phyloP scores from a whole-genome alignment of 2,329 filamentous ascomycete species.

The Zymoseptoria passerinii region DNA sequence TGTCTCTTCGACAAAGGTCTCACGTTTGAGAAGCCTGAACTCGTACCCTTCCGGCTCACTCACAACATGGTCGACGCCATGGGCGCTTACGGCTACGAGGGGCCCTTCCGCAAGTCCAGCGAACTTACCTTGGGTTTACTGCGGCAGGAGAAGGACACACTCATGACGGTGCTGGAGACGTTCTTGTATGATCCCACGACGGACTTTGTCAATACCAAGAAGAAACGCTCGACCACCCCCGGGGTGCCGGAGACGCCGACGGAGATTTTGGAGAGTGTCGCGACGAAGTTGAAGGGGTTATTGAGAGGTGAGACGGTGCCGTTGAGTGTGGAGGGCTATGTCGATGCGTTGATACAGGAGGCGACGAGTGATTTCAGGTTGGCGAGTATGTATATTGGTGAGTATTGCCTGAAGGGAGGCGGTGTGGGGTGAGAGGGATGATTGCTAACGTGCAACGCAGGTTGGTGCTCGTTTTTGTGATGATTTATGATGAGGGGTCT shows the following conservation, averaged over 20 bases:
- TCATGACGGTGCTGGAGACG: conserved; percentile 95
- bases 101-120: conserved; percentile 82
- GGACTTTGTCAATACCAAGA: conserved; percentile 74
- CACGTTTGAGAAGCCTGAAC: conserved; percentile 89
- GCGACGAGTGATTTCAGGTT: conserved; percentile 74
- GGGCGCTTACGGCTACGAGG: conserved; percentile 85
- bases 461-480: conserved; percentile 20
- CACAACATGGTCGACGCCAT: conserved; percentile 99
- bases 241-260: conserved; percentile 59
- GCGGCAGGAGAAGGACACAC: conserved; percentile 84
- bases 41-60: conserved; percentile 90
- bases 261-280: conserved; percentile 83
- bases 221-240: conserved; percentile 46
- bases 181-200: conserved; percentile 96
- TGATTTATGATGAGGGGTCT: neutral
- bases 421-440: neutral
- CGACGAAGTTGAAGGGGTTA: conserved; percentile 75
- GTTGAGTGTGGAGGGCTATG: conserved; percentile 89
- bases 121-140: conserved; percentile 80
- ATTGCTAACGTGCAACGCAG: conserved; percentile 4
- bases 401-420: conserved; percentile 2
- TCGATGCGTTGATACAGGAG: conserved; percentile 86
- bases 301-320: conserved; percentile 83
- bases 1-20: conserved; percentile 97
- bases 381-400: conserved; percentile 89